Conservation (phyloP, 768 basidiomycete genomes). For the Rhodotorula diobovata region DNA sequence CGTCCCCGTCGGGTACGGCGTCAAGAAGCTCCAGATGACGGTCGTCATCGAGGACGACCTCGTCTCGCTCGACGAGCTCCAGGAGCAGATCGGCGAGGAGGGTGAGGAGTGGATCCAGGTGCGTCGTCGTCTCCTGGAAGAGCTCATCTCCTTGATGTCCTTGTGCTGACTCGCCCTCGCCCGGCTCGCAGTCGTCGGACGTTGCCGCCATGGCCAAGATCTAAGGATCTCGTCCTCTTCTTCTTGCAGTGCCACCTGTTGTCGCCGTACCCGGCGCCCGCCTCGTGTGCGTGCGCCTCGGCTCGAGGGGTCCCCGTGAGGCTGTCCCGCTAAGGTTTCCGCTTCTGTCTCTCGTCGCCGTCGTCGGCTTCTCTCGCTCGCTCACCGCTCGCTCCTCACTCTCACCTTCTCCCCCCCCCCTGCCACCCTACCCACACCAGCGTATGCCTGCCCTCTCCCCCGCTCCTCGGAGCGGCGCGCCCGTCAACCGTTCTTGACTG, state of each 20-base stretch:
- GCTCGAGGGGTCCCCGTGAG: not conserved
- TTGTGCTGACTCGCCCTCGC: not conserved
- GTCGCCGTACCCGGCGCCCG: not conserved
- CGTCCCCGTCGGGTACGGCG: constrained; percentile 86
- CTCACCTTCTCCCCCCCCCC: not conserved
- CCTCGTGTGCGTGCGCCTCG: not conserved
- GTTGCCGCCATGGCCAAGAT: constrained; percentile 38
- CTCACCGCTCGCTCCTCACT: not conserved
- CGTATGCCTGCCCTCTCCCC: constrained; percentile 33
- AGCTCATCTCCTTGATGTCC: not conserved
- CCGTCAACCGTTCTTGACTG: constrained; percentile 13
- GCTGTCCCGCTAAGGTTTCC: not conserved
- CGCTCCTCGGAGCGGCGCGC: constrained; percentile 17
- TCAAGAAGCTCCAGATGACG: constrained; percentile 80
- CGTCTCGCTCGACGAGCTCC: constrained; percentile 81
- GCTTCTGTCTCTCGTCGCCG: not conserved
- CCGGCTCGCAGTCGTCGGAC: constrained; percentile 27
- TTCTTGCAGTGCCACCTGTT: not conserved
- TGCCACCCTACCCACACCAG: constrained; percentile 8
- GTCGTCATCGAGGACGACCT: constrained; percentile 82
- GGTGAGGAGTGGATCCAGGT: constrained; percentile 47
- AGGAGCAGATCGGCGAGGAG: constrained; percentile 81
- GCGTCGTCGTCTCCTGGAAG: not conserved
- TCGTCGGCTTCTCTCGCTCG: not conserved
- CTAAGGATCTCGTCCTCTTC: not conserved